Base-by-base conservation (phyloP, 176 grass and related monocot genomes). In the Pharus latifolius region DNA sequence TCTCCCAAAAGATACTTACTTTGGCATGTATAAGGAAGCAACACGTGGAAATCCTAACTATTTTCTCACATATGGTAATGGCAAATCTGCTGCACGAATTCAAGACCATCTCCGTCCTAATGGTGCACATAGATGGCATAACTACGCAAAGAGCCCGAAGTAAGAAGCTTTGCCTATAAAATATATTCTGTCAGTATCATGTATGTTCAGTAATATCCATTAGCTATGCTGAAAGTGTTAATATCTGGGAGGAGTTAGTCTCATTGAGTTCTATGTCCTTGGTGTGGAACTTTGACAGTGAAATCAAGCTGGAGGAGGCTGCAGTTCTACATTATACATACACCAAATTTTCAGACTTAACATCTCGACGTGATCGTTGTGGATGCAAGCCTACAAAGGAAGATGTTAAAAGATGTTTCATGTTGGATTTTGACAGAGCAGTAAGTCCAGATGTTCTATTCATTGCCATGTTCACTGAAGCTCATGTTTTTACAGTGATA, bases 321-420 rank as follows among this genome's bases (percentile, higher is more conserved):
- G 89, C 94, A 43, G 94, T 97, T 84, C 80, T 97, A 52, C 94
- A 97, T 63, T 97, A 85, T 41, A 98, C 94, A 32, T 98, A 98
- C 54, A 87, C 89, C 27, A 98, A 92, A 59, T 98, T 93, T 87
- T 98, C 94, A 16, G 89, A 98, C 80, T 75, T 98, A 69, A 98
- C 94, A 49, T 98, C 89, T 53, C 70, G 94, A 56, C 94, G 94
- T 69, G 94, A 98, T 85, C 94, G 94, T 5, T 98, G 94, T 74
- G 86, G 86, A 46, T 98, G 94, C 73, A 98, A 98, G 30, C 94
- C 94, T 50, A 98, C 94, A 11, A 98, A 90, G 69, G 84, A 90
- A 27, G 94, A 98, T 85, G 87, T 98, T 44, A 92, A 98, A 70
- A 88, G 94, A 89, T 98, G 94, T 67, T 98, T 98, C 78, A 98